Evolutionary conservation across 2,329 filamentous ascomycete species (phyloP).

Genomic region (Sodiomyces alkalinus): DNA sequence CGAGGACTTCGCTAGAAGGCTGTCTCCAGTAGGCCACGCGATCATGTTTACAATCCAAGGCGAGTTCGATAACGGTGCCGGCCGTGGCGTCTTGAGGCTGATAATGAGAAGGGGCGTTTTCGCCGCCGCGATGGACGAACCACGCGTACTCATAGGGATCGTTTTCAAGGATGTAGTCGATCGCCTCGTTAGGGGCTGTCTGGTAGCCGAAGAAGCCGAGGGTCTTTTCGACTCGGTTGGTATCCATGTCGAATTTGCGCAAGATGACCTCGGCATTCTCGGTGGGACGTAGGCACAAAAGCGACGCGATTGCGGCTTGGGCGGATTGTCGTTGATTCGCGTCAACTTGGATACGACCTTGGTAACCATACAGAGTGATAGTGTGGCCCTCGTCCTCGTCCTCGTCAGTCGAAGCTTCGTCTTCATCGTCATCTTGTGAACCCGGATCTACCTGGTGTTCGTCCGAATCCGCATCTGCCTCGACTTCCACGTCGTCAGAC

Average conservation of each 20-base stretch:
- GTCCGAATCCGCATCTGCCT: too few species aligned
- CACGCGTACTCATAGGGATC: conserved; percentile 3
- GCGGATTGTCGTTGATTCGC: conserved; percentile 1
- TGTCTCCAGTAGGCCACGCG: conserved; percentile 5
- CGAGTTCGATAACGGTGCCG: conserved; percentile 5
- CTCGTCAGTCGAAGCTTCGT: too few species aligned
- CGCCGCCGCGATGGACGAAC: conserved; percentile 9
- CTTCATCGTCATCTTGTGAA: too few species aligned
- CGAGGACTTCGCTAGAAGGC: conserved; percentile 1
- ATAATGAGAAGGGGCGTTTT: conserved; percentile 6
- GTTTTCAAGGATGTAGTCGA: neutral
- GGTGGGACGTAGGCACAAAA: neutral
- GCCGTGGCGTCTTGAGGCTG: conserved; percentile 10
- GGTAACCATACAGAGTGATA: conserved; percentile 13
- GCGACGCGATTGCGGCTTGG: neutral
- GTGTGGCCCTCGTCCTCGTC: too few species aligned
- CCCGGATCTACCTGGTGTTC: too few species aligned
- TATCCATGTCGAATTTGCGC: neutral
- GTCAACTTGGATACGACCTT: conserved; percentile 17
- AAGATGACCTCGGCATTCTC: neutral
- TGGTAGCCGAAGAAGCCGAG: conserved; percentile 6
- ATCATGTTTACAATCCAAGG: neutral
- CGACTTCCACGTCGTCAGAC: too few species aligned
- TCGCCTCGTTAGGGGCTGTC: neutral
- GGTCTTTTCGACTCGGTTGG: conserved; percentile 3